phyloP scores from a whole-genome alignment of 2,329 filamentous ascomycete genomes.

The Exserohilum turcica region DNA sequence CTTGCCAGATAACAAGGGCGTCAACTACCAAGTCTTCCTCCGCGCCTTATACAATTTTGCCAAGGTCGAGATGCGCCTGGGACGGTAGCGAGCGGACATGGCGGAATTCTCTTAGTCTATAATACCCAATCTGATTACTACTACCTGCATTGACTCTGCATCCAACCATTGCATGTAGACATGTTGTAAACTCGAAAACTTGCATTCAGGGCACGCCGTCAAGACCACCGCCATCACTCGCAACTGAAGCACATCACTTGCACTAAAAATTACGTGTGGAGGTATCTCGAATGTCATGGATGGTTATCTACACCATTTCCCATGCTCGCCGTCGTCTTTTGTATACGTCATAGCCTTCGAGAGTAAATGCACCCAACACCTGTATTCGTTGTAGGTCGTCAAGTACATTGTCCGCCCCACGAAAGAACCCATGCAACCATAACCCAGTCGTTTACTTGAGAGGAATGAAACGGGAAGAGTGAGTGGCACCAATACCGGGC shows the following conservation, averaged over 20 bases:
- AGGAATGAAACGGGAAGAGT: slow-evolving; percentile 99
- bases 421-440: slow-evolving; percentile 49
- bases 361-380: slow-evolving; percentile 48
- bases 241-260: background rate
- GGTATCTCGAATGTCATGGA: slow-evolving; percentile 40
- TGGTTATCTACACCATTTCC: slow-evolving; percentile 40
- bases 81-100: slow-evolving; percentile 53
- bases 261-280: slow-evolving; percentile 15
- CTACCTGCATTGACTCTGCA: background rate
- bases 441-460: slow-evolving; percentile 76
- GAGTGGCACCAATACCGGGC: slow-evolving; percentile 99
- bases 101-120: slow-evolving; percentile 8
- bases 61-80: slow-evolving; percentile 85
- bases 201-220: background rate
- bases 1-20: slow-evolving; percentile 74
- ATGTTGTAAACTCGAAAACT: background rate
- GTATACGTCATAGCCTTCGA: slow-evolving; percentile 40
- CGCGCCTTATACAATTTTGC: slow-evolving; percentile 82
- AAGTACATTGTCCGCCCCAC: slow-evolving; percentile 47
- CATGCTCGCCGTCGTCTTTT: slow-evolving; percentile 37
- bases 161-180: background rate
- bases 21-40: slow-evolving; percentile 94
- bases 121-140: slow-evolving; percentile 24
- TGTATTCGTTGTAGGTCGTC: slow-evolving; percentile 48
- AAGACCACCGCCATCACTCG: background rate